phyloP scores from a whole-genome alignment of 176 grass and related monocot genomes.

The Raddia guianensis region DNA sequence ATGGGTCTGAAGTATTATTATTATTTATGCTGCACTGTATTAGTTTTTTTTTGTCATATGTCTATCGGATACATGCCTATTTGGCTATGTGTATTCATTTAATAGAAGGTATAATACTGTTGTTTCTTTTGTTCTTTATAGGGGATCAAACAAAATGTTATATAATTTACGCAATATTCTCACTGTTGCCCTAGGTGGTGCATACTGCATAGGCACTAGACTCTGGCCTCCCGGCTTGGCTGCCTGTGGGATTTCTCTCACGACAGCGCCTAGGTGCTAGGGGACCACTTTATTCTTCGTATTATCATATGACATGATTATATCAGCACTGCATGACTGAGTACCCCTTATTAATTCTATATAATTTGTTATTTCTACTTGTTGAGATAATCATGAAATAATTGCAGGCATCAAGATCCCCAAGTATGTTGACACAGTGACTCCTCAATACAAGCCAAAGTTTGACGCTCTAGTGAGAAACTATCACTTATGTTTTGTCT shows the following conservation, averaged over 20 bases:
- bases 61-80: background rate
- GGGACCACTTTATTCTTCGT: too few relatives aligned
- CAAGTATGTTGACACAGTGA: slow-evolving; percentile 83
- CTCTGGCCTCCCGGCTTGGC: too few relatives aligned
- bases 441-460: slow-evolving; percentile 84
- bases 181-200: too few relatives aligned
- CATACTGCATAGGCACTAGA: too few relatives aligned
- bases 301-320: too few relatives aligned
- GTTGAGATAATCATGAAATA: slow-evolving; percentile 17
- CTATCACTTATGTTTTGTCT: slow-evolving; percentile 11
- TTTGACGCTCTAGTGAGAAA: slow-evolving; percentile 76
- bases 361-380: background rate
- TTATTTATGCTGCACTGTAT: background rate
- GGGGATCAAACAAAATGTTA: background rate
- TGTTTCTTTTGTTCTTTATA: background rate
- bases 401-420: slow-evolving; percentile 85
- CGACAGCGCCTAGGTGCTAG: too few relatives aligned
- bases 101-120: background rate
- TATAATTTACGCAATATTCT: background rate
- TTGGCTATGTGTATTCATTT: background rate
- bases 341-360: background rate
- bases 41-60: background rate
- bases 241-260: too few relatives aligned
- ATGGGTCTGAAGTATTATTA: background rate
- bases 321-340: too few relatives aligned